phyloP scores from a whole-genome alignment of 2,329 filamentous ascomycete genomes.

The Mycosphaerella sp. region DNA sequence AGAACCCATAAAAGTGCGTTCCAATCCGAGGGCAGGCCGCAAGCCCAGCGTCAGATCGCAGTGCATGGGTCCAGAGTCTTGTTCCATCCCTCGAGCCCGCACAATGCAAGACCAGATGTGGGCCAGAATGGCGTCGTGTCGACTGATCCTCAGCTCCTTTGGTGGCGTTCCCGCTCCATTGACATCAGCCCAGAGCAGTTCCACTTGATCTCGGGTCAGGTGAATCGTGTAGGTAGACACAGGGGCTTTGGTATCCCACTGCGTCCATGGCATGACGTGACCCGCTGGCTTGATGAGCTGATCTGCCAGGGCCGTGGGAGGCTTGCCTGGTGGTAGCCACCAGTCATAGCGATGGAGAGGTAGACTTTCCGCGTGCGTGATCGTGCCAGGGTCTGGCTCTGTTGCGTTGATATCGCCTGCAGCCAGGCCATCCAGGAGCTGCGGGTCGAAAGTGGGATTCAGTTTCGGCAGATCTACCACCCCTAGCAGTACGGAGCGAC shows the following conservation, averaged over 20 bases:
- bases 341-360: not conserved
- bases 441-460: not conserved
- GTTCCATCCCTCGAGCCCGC: not conserved
- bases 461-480: not conserved
- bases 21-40: not conserved
- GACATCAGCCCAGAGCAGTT: not conserved
- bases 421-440: not conserved
- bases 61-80: not conserved
- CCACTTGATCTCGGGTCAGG: not conserved
- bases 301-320: not conserved
- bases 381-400: not conserved
- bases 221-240: not conserved
- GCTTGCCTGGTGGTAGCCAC: not conserved
- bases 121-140: not conserved
- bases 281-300: not conserved
- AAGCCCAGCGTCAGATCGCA: not conserved
- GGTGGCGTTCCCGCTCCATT: not conserved
- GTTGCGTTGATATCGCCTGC: not conserved
- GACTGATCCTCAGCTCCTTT: not conserved
- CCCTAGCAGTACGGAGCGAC: not conserved
- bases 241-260: not conserved
- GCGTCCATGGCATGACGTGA: not conserved
- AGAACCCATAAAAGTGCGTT: not conserved
- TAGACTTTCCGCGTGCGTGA: not conserved
- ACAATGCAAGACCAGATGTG: not conserved